A percentile compares a stretch with the other conserved stretches of the same genome.
Conservation (phyloP, 352 stramenopile genomes). For the Globisporangium sylvaticum region DNA sequence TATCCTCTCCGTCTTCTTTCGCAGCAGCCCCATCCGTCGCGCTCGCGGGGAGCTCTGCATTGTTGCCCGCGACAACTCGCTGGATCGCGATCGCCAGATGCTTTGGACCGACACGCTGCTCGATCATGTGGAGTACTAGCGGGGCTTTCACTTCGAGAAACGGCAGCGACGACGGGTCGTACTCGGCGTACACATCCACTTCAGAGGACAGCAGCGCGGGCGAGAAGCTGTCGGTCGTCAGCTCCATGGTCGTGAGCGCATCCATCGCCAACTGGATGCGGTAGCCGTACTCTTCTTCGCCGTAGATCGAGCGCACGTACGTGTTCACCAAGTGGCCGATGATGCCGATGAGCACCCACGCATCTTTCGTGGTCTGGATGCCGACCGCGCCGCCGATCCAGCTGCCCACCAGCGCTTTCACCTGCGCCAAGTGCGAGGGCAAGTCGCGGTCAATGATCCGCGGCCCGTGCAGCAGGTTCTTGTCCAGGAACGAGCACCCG, state of each 20-base stretch:
- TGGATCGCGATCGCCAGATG: conserved; percentile 76
- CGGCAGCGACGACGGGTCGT: conserved; percentile 63
- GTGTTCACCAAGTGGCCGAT: conserved; percentile 80
- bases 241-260: conserved; percentile 80
- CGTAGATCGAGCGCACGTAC: conserved; percentile 76
- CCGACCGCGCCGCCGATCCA: conserved; percentile 78
- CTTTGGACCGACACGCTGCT: conserved; percentile 72
- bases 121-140: conserved; percentile 86
- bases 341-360: conserved; percentile 79
- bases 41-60: conserved; percentile 17
- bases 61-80: conserved; percentile 56
- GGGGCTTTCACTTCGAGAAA: conserved; percentile 81
- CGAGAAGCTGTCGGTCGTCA: conserved; percentile 61
- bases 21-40: conserved; percentile 26
- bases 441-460: conserved; percentile 81
- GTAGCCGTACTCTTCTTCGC: conserved; percentile 83
- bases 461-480: conserved; percentile 71
- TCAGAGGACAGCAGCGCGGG: conserved; percentile 65
- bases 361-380: conserved; percentile 83
- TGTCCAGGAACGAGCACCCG: conserved; percentile 65
- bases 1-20: conserved; percentile 26
- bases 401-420: conserved; percentile 71
- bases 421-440: conserved; percentile 76
- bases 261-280: conserved; percentile 85
- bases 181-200: conserved; percentile 83